Evolutionary conservation across 1,139 yeast genomes (phyloP).

Genomic region (Arxiozyma telluris): DNA sequence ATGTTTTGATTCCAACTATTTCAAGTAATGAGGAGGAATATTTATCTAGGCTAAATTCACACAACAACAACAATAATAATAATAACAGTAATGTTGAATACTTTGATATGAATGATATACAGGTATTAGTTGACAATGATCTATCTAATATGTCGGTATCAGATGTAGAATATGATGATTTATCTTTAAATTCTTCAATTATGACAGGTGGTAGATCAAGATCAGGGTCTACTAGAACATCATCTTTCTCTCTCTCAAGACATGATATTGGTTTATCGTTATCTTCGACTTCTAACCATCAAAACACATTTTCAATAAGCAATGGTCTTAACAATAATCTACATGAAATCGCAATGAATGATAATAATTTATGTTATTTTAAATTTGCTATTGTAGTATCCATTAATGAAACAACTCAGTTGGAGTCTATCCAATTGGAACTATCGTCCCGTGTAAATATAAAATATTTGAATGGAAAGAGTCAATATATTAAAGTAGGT

Average conservation of each 20-base stretch:
- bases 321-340: not conserved
- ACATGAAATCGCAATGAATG: not conserved
- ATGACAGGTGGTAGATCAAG: not conserved
- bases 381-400: slow-evolving; percentile 26
- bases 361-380: slow-evolving; percentile 16
- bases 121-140: not conserved
- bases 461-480: slow-evolving; percentile 23
- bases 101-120: not conserved
- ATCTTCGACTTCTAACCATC: not conserved
- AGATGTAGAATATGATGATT: not conserved
- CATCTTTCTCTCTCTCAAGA: not conserved
- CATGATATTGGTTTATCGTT: not conserved
- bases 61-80: not conserved
- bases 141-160: not conserved
- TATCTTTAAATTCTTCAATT: not conserved
- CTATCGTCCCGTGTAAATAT: slow-evolving; percentile 29
- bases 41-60: slow-evolving; percentile 7
- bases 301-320: not conserved
- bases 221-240: not conserved
- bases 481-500: slow-evolving; percentile 42
- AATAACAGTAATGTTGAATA: not conserved
- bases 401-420: slow-evolving; percentile 19
- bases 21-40: slow-evolving; percentile 21
- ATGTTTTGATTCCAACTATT: slow-evolving; percentile 21
- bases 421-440: slow-evolving; percentile 23